Percentiles rank a stretch among this genome's conserved stretches.
Evolutionary conservation across 352 stramenopile genomes (phyloP).

Genomic region (Albugo candida): DNA sequence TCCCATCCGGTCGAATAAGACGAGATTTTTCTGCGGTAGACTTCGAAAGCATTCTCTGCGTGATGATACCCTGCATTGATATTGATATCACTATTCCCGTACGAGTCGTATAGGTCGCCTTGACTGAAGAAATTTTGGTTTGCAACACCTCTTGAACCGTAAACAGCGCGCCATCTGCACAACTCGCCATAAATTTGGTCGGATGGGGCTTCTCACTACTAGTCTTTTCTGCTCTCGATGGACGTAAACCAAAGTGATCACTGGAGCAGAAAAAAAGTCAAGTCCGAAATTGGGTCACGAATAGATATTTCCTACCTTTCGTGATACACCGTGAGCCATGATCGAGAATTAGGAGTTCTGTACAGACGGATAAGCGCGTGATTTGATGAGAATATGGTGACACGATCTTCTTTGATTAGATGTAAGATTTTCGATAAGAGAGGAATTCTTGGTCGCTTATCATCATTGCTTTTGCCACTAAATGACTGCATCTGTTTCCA

Average conservation of each 20-base stretch:
- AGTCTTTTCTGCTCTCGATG: slow-evolving; percentile 1
- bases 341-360: slow-evolving; percentile 16
- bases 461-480: slow-evolving; percentile 15
- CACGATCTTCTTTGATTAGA: slow-evolving; percentile 15
- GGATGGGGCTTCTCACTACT: slow-evolving; percentile 4
- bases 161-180: slow-evolving; percentile 28
- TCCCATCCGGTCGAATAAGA: too few species aligned
- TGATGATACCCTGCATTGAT: too few species aligned
- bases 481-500: slow-evolving; percentile 26
- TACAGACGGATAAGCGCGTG: slow-evolving; percentile 37
- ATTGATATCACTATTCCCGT: too few species aligned
- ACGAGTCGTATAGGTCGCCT: too few species aligned
- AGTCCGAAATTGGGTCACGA: not conserved
- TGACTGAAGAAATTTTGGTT: too few species aligned
- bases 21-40: too few species aligned
- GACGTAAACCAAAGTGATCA: slow-evolving; percentile 38
- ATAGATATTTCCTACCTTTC: slow-evolving; percentile 12
- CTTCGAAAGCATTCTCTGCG: too few species aligned
- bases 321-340: slow-evolving; percentile 51
- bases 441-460: too few species aligned
- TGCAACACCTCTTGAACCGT: slow-evolving; percentile 13
- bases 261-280: not conserved
- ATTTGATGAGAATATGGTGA: slow-evolving; percentile 38
- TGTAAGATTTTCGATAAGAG: too few species aligned
- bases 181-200: slow-evolving; percentile 33